A percentile compares a stretch with the other conserved stretches of the same genome.
Conservation (phyloP, 2,329 filamentous ascomycete genomes). For the Tolypocladium ovalisporum region DNA sequence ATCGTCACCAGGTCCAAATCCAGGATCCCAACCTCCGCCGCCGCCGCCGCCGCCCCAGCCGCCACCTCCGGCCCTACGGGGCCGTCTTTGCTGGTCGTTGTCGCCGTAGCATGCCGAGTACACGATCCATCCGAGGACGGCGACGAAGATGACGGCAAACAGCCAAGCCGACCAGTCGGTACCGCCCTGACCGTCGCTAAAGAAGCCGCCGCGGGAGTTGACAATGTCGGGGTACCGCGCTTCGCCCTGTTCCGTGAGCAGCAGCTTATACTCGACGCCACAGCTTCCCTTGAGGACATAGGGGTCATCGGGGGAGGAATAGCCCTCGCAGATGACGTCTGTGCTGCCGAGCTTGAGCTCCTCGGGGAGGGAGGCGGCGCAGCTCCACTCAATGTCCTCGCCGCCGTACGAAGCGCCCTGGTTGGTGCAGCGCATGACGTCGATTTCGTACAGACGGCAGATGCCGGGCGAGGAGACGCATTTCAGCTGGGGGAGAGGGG, state of each 20-base stretch:
- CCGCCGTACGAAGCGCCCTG: slow-evolving; percentile 66
- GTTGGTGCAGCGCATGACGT: slow-evolving; percentile 85
- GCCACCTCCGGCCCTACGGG: slow-evolving; percentile 17
- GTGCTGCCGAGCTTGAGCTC: slow-evolving; percentile 67
- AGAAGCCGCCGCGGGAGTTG: slow-evolving; percentile 23
- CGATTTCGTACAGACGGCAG: slow-evolving; percentile 61
- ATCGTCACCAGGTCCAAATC: slow-evolving; percentile 31
- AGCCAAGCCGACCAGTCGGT: slow-evolving; percentile 28
- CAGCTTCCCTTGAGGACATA: slow-evolving; percentile 89
- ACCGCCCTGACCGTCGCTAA: slow-evolving; percentile 17
- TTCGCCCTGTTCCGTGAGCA: slow-evolving; percentile 69
- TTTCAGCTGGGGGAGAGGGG: slow-evolving; percentile 65
- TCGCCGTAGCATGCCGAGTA: slow-evolving; percentile 36
- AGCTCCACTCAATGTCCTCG: slow-evolving; percentile 87
- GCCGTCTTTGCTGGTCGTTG: slow-evolving; percentile 5
- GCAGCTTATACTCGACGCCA: slow-evolving; percentile 77
- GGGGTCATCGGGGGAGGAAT: slow-evolving; percentile 61
- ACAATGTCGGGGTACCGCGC: slow-evolving; percentile 51
- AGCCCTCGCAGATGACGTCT: slow-evolving; percentile 89
- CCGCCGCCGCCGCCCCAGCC: slow-evolving; percentile 27
- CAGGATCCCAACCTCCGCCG: slow-evolving; percentile 28
- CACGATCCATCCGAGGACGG: slow-evolving; percentile 49
- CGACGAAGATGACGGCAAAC: slow-evolving; percentile 53
- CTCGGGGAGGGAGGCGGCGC: slow-evolving; percentile 50
- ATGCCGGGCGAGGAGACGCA: slow-evolving; percentile 59